Base-by-base conservation (phyloP, 2,329 filamentous ascomycete species). In the Aspergillus sp. region DNA sequence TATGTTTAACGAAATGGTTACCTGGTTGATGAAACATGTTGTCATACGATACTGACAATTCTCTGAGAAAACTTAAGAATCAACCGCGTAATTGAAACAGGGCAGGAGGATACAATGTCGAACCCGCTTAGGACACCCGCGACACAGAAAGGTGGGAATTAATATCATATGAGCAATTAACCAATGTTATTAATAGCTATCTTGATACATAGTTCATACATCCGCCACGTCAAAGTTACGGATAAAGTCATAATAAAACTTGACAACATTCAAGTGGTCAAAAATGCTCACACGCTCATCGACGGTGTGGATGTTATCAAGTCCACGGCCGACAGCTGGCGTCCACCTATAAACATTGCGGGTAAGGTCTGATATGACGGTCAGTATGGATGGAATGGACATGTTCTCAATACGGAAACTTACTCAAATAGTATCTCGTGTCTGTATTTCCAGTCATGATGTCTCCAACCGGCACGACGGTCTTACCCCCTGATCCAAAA, bases 271-370 rank as follows among this genome's bases (percentile, higher is more conserved):
- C 11, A 52, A 9, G 27, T 52, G 49, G n/a, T 43, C 49, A 15
- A 31, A 12, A 9, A 52, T 52, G 9, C 40, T 52, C 8, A 52
- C 40, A 12, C 49, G 37, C 17, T 52, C 49, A 43, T 52, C 39
- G 5, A 52, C 49, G 19, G 49, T 52, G n/a, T 52, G 49, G 23
- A 44, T 52, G 17, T 52, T 52, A 15, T 52, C 45, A 7, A 17
- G n/a, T 43, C 39, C 49, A 9, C 49, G 23, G 39, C 23, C 37
- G 43, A 52, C 23, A 33, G 37, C 40, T 15, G 49, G 49, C 11
- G 49, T 52, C 49, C 49, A 52, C n/a, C 49, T 41, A 33, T 52
- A 52, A 4, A 52, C 49, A 52, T 52, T 25, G n/a, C 49, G 49
- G 9, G 49, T 43, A 31, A 52, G 39, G 12, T 40, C 49, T 52